Base-by-base conservation (phyloP, 768 basidiomycete genomes). In the Sutorius australiensis region DNA sequence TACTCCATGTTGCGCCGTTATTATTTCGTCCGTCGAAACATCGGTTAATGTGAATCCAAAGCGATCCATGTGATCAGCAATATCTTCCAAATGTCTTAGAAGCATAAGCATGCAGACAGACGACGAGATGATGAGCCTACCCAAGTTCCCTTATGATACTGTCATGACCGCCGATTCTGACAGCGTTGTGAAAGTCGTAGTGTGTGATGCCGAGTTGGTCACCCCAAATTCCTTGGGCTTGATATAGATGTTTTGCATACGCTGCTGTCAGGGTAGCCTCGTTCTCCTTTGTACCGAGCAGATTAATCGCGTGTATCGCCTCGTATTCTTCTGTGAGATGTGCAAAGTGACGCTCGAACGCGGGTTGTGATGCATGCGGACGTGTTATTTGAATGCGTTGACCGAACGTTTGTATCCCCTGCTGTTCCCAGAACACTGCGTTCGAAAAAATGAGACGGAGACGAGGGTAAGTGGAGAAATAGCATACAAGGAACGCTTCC, bases 361-460 rank as follows among this genome's bases (percentile, higher is more conserved):
- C 97, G 8, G 95, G 95, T 60, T 98, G 95, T 1, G 95, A 95
- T 3, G 94, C 92, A 60, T 92, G 87, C 1, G 97, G 95, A 12
- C 95, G 86, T 12, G 93, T 95, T 56, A 99, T 92, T 66, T 98
- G 94, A 38, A 99, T 92, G 51, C 84, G 83, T 59, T 92, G 93
- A 34, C 93, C 91, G 64, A 99, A 94, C 0, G 95, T 95, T 65
- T 95, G 92, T 37, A 95, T 68, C 27, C 92, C 94, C 71, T 95
- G 93, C 64, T 99, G 95, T 68, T 98, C 95, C 97, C 97, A 99
- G 68, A 99, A 99, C 53, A 98, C 93, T 94, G 64, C 42, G 37
- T 49, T 50, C 48, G 41, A 33, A 41, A 32, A 41, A 51, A 19
- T 51, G 59, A 61, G 55, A 58, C 46, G 49, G 31, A 34, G 45